phyloP scores from a whole-genome alignment of 352 stramenopile genomes.

The Phytophthora pini region DNA sequence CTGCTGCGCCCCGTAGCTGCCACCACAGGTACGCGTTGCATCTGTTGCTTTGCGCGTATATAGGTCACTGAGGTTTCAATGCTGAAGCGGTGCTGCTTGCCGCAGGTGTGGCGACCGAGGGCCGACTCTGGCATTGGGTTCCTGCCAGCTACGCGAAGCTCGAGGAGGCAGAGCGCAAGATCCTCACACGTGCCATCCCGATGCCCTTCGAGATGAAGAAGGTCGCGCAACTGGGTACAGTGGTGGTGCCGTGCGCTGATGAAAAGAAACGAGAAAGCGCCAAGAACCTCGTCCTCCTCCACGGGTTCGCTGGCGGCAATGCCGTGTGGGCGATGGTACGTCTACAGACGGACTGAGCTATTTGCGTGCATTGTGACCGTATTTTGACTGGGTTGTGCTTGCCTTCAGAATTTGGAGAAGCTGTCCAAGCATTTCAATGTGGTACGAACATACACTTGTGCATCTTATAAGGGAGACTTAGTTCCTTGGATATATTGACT shows the following conservation, averaged over 20 bases:
- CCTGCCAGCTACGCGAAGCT: conserved; percentile 73
- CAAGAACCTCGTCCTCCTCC: conserved; percentile 82
- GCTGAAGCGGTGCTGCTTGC: conserved; percentile 55
- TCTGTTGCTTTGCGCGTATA: not conserved
- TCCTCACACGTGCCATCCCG: conserved; percentile 55
- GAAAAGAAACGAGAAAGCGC: conserved; percentile 51
- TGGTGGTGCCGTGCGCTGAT: conserved; percentile 80
- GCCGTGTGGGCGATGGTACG: conserved; percentile 80
- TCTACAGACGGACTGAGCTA: not conserved
- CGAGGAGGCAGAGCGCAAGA: conserved; percentile 65
- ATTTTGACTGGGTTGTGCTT: conserved; percentile 7
- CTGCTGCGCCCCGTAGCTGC: conserved; percentile 40
- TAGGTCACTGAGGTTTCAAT: conserved; percentile 22
- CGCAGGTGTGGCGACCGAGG: conserved; percentile 64
- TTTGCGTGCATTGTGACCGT: too few species aligned
- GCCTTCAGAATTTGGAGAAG: conserved; percentile 64
- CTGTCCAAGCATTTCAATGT: conserved; percentile 87
- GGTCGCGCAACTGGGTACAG: conserved; percentile 76
- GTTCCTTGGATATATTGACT: not conserved
- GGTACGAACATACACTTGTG: conserved; percentile 31
- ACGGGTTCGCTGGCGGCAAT: conserved; percentile 84
- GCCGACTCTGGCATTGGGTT: conserved; percentile 76
- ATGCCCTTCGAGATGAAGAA: conserved; percentile 81
- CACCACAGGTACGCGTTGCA: conserved; percentile 35
- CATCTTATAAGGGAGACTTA: not conserved